A percentile compares a stretch with the other conserved stretches of the same genome.
phyloP scores from a whole-genome alignment of 1,284 basidiomycete genomes.

The Trametes sp. region DNA sequence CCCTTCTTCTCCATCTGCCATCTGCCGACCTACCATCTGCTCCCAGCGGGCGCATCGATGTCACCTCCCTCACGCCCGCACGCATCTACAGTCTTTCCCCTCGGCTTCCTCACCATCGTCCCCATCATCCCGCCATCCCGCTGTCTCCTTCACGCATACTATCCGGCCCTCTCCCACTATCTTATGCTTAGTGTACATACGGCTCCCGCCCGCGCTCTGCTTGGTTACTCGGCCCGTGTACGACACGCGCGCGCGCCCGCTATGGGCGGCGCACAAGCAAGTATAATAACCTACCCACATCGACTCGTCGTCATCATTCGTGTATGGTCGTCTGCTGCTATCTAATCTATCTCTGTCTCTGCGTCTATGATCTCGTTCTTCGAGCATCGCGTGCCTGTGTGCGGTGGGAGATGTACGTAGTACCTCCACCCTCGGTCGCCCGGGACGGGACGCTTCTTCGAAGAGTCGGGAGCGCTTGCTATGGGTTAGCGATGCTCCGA shows the following conservation, averaged over 20 bases:
- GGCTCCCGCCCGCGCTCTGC: not conserved
- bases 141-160: not conserved
- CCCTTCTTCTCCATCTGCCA: not conserved
- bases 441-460: too few relatives aligned
- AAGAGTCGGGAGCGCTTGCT: too few relatives aligned
- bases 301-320: not conserved
- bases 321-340: not conserved
- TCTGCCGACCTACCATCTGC: not conserved
- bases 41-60: not conserved
- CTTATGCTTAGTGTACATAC: not conserved
- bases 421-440: too few relatives aligned
- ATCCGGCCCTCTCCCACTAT: not conserved
- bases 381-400: too few relatives aligned
- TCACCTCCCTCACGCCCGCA: not conserved
- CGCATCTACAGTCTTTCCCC: slow-evolving; percentile 4
- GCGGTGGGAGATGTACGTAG: too few relatives aligned
- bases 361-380: not conserved
- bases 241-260: not conserved
- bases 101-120: not conserved
- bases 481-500: too few relatives aligned
- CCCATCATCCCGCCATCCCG: not conserved
- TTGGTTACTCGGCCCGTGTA: not conserved
- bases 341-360: not conserved
- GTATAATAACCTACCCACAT: too few relatives aligned
- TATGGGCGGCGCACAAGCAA: too few relatives aligned